A percentile compares a stretch with the other conserved stretches of the same genome.
Evolutionary conservation across 768 basidiomycete genomes (phyloP).

Genomic region (Paxillus ammoniavirescens): DNA sequence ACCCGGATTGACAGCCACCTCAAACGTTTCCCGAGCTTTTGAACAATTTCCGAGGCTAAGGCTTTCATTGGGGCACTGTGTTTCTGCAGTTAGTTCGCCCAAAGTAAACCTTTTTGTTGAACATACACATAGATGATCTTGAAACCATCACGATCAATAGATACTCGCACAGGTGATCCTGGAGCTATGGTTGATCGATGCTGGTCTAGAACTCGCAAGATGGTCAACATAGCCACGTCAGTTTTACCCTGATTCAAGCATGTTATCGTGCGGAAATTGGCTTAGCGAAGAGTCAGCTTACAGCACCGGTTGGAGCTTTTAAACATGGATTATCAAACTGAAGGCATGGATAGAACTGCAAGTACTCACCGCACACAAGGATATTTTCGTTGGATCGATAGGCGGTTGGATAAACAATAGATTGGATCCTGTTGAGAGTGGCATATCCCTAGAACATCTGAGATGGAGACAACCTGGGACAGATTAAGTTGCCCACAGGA

Average conservation of each 20-base stretch:
- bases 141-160: slow-evolving; percentile 72
- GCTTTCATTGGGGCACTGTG: slow-evolving; percentile 97
- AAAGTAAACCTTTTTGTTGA: background rate
- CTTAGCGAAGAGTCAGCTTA: slow-evolving; percentile 39
- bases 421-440: slow-evolving; percentile 90
- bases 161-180: slow-evolving; percentile 36
- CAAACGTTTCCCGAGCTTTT: slow-evolving; percentile 87
- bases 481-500: slow-evolving; percentile 49
- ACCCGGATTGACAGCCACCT: slow-evolving; percentile 86
- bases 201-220: slow-evolving; percentile 84
- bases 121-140: slow-evolving; percentile 96
- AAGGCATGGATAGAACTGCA: background rate
- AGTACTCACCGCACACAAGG: slow-evolving; percentile 52
- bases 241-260: slow-evolving; percentile 82
- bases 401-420: slow-evolving; percentile 90
- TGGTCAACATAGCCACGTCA: slow-evolving; percentile 92
- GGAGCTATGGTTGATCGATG: slow-evolving; percentile 42
- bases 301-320: slow-evolving; percentile 95
- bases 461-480: background rate
- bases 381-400: slow-evolving; percentile 97
- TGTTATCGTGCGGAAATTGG: slow-evolving; percentile 3
- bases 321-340: background rate
- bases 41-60: slow-evolving; percentile 90
- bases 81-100: background rate
- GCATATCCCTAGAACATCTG: slow-evolving; percentile 64